These are phyloP conservation scores for Naganishia kalamii DNA, from an alignment of 768 basidiomycete genomes.

Conservation along the genomic window DNA sequence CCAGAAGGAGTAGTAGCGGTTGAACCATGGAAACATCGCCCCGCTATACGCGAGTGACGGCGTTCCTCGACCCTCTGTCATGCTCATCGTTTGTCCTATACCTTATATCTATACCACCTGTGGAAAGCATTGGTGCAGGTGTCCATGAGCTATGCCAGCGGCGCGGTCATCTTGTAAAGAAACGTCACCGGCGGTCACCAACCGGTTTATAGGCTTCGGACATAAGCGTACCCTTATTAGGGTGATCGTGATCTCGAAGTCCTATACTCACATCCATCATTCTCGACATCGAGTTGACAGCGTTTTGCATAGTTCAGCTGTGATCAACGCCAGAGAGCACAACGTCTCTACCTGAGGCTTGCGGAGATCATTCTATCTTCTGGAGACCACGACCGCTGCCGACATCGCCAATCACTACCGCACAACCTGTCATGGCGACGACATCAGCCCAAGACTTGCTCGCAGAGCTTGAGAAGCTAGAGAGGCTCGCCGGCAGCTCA, in stretches of 20 bases:
- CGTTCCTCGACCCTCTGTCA: background rate
- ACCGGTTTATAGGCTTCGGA: background rate
- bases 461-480: background rate
- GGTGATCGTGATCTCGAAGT: background rate
- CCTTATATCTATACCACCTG: no score
- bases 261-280: background rate
- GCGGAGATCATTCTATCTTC: no score
- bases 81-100: background rate
- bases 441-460: slow-evolving; percentile 13
- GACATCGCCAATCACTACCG: background rate
- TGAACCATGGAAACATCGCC: no score
- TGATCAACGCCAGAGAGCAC: background rate
- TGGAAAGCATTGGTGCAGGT: no score
- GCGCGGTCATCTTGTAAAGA: no score
- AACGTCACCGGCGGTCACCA: background rate
- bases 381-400: background rate
- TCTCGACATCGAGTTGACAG: background rate
- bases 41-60: no score
- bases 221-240: background rate
- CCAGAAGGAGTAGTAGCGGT: no score
- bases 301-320: background rate
- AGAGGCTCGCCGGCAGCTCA: background rate
- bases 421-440: background rate
- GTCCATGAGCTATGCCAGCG: background rate
- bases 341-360: background rate